Percentiles rank a stretch among this genome's conserved stretches.
phyloP scores from a whole-genome alignment of 2,329 filamentous ascomycete species.

The Cladosporium sp. region DNA sequence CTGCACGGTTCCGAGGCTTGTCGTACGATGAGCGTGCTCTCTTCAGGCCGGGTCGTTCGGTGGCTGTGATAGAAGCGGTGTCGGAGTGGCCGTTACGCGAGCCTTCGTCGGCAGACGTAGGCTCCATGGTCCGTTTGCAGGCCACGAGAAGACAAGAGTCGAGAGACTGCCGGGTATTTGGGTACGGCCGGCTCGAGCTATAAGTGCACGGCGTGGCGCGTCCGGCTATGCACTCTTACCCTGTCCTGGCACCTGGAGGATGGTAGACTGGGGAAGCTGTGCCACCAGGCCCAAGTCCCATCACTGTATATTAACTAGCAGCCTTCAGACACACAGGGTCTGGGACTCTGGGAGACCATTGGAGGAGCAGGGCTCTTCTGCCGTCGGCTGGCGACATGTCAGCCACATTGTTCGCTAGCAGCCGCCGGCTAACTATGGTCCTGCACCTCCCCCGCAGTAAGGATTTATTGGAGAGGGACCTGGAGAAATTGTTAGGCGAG shows the following conservation, averaged over 20 bases:
- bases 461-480: neutral
- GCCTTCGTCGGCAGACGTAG: slow-evolving; percentile 8
- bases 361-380: slow-evolving; percentile 7
- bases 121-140: neutral
- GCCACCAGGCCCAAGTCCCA: slow-evolving; percentile 3
- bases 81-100: slow-evolving; percentile 8
- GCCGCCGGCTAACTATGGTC: slow-evolving; percentile 1
- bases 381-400: slow-evolving; percentile 3
- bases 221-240: slow-evolving; percentile 1
- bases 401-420: slow-evolving; percentile 1
- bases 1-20: slow-evolving; percentile 16
- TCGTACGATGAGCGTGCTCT: slow-evolving; percentile 15
- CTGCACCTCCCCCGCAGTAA: slow-evolving; percentile 1
- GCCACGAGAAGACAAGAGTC: neutral
- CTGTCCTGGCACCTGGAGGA: neutral
- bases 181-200: neutral
- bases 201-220: slow-evolving; percentile 2
- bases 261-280: slow-evolving; percentile 7
- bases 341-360: neutral
- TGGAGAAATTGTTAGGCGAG: slow-evolving; percentile 8
- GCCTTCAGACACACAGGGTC: slow-evolving; percentile 10
- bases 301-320: slow-evolving; percentile 5
- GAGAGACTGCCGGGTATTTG: neutral
- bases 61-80: neutral
- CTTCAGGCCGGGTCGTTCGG: slow-evolving; percentile 11